Evolutionary conservation across 2,329 filamentous ascomycete genomes (phyloP).

Genomic region (Calonectria leucothoes): DNA sequence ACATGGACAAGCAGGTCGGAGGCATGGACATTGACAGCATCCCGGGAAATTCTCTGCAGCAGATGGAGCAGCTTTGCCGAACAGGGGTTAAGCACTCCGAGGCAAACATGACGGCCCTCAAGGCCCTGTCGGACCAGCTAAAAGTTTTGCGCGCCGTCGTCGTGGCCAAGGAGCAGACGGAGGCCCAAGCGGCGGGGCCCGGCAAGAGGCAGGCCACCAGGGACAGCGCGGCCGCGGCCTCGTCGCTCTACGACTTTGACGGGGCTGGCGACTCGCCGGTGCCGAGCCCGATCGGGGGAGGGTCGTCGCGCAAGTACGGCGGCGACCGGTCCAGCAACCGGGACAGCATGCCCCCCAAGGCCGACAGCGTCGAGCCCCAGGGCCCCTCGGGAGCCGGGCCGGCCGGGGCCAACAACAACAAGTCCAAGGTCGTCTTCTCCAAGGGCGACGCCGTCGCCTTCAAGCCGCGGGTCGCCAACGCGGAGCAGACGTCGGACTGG

Average conservation of each 20-base stretch:
- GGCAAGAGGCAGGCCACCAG: constrained; percentile 41
- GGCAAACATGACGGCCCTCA: constrained; percentile 50
- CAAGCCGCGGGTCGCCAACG: constrained; percentile 65
- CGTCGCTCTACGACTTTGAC: constrained; percentile 58
- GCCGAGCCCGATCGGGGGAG: constrained; percentile 54
- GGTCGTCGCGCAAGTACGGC: constrained; percentile 49
- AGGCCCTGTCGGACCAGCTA: constrained; percentile 55
- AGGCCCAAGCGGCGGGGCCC: constrained; percentile 46
- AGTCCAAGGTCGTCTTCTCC: constrained; percentile 67
- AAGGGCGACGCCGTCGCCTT: constrained; percentile 76
- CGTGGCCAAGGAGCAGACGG: constrained; percentile 56
- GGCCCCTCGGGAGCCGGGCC: constrained; percentile 51
- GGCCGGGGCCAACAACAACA: constrained; percentile 40
- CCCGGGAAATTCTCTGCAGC: constrained; percentile 50
- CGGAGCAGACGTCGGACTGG: constrained; percentile 67
- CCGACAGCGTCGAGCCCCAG: constrained; percentile 67
- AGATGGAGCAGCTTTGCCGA: constrained; percentile 57
- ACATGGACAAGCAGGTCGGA: constrained; percentile 55
- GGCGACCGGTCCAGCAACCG: constrained; percentile 52
- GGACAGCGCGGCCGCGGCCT: constrained; percentile 43
- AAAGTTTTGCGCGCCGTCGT: constrained; percentile 56
- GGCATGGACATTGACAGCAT: constrained; percentile 52
- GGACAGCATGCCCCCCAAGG: constrained; percentile 66
- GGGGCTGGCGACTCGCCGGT: constrained; percentile 58
- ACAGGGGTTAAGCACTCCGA: constrained; percentile 56